Percentiles rank a stretch among this genome's conserved stretches.
phyloP scores from a whole-genome alignment of 2,329 filamentous ascomycete species.

The Metarhizium robertsii region DNA sequence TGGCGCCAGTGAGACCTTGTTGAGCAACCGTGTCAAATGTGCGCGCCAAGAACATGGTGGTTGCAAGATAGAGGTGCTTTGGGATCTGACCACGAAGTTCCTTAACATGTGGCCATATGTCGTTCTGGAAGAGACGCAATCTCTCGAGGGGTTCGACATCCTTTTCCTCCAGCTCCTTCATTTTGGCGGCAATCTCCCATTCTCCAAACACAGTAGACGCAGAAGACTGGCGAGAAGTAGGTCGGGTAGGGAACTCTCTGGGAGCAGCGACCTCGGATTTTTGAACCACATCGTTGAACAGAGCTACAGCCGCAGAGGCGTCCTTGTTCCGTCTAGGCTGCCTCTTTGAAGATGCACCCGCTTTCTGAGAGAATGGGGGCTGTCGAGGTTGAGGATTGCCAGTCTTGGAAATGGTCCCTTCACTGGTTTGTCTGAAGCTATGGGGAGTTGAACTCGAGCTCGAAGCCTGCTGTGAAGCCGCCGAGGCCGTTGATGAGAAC shows the following conservation, averaged over 20 bases:
- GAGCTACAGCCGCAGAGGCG: conserved; percentile 18
- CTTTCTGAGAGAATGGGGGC: neutral
- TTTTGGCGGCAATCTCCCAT: conserved; percentile 20
- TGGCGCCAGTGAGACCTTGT: conserved; percentile 8
- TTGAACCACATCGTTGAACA: conserved; percentile 28
- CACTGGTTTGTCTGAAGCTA: neutral
- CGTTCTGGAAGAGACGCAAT: conserved; percentile 15
- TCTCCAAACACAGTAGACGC: conserved; percentile 12
- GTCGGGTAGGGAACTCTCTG: neutral
- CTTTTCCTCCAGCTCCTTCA: conserved; percentile 16
- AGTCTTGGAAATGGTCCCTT: neutral
- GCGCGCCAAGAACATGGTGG: conserved; percentile 13
- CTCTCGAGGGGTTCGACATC: conserved; percentile 9
- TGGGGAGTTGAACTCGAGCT: neutral
- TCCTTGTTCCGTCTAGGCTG: neutral
- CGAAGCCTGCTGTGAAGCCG: conserved; percentile 1
- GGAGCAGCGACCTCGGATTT: neutral
- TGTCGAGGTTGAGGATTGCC: neutral
- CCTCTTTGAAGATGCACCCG: conserved; percentile 3
- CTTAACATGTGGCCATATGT: conserved; percentile 22
- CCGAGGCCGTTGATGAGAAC: conserved; percentile 15
- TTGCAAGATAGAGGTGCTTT: conserved; percentile 16
- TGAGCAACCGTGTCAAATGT: conserved; percentile 10
- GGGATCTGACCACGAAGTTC: conserved; percentile 18
- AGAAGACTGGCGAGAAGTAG: neutral